Conservation (phyloP, 1,284 basidiomycete species). For the Lignosus rhinocerotis region DNA sequence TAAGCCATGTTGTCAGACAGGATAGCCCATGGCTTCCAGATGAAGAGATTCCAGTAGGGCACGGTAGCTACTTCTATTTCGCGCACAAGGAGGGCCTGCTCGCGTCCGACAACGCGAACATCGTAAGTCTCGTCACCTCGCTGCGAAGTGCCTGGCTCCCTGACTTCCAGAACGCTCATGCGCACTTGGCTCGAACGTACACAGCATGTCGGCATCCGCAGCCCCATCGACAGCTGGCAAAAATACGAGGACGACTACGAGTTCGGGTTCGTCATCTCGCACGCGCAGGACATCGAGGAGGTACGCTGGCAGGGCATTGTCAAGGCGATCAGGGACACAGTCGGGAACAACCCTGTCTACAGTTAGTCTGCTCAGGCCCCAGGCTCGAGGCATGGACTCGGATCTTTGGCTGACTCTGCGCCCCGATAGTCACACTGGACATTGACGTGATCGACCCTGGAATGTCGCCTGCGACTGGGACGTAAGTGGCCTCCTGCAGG, state of each 20-base stretch:
- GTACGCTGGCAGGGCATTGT: conserved; percentile 36
- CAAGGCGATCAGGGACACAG: conserved; percentile 33
- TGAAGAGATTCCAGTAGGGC: conserved; percentile 38
- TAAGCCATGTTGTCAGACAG: not conserved
- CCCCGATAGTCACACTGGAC: conserved; percentile 31
- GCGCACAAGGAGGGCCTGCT: conserved; percentile 39
- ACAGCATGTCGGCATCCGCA: conserved; percentile 37
- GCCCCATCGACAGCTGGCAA: conserved; percentile 31
- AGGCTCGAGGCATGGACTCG: not conserved
- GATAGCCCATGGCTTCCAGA: conserved; percentile 36
- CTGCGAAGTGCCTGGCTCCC: not conserved
- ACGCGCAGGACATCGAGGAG: conserved; percentile 37
- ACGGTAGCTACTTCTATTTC: conserved; percentile 43
- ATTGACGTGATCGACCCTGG: conserved; percentile 40
- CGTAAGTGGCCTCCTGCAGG: conserved; percentile 24
- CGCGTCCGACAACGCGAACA: conserved; percentile 38
- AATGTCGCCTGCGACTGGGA: conserved; percentile 42
- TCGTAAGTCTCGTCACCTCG: conserved; percentile 29
- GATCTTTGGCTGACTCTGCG: not conserved
- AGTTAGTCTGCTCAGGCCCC: conserved; percentile 19
- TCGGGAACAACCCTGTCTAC: conserved; percentile 40
- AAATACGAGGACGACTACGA: conserved; percentile 36
- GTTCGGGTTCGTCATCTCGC: conserved; percentile 35
- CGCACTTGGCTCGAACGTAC: not conserved
- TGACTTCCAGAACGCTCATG: not conserved